Conservation (phyloP, 176 grass and related monocot species). For the Musa troglodytarum region DNA sequence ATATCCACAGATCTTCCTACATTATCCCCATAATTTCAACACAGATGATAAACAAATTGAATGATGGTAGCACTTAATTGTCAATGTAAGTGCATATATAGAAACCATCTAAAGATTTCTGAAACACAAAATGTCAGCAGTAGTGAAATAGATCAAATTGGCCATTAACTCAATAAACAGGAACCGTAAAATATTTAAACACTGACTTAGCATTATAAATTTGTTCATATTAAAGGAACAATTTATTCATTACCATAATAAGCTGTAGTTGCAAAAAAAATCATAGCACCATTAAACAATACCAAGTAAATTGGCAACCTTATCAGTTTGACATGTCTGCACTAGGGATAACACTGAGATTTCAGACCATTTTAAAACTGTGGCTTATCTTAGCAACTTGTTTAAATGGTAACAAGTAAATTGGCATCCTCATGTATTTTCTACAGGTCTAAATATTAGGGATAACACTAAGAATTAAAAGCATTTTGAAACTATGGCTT, state of each 20-base stretch:
- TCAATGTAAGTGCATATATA: no score
- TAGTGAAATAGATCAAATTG: not conserved
- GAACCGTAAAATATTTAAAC: no score
- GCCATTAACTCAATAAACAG: no score
- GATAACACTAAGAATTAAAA: not conserved
- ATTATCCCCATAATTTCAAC: not conserved
- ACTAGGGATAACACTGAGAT: no score
- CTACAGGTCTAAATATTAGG: no score
- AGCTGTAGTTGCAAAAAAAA: not conserved
- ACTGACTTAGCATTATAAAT: no score
- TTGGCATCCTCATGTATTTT: no score
- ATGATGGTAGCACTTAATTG: not conserved
- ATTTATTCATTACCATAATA: not conserved
- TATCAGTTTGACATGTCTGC: no score
- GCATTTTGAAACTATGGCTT: slow-evolving; percentile 3
- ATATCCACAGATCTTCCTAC: not conserved
- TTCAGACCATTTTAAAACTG: no score
- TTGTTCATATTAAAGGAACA: not conserved
- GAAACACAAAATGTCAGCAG: not conserved
- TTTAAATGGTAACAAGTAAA: not conserved
- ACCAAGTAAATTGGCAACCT: no score
- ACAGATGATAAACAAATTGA: not conserved
- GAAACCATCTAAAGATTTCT: not conserved
- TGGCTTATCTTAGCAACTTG: no score
- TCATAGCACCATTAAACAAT: no score